These are phyloP conservation scores for Rhizopus sp. DNA, from an alignment of 371 early-diverging fungal genomes.

Conservation along the genomic window DNA sequence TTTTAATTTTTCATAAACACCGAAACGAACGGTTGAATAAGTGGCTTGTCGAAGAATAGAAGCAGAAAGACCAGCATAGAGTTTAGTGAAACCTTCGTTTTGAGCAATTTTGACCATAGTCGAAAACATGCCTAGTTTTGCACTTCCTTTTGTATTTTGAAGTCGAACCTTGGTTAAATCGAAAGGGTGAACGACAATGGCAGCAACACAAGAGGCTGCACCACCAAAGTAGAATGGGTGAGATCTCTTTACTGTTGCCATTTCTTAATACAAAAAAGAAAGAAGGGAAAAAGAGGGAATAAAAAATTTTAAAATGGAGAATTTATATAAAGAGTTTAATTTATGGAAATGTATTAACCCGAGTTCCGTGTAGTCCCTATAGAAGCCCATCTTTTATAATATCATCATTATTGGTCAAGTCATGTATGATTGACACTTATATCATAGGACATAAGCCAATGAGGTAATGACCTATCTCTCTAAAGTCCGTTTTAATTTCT, in stretches of 20 bases:
- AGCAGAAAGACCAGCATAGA: constrained; percentile 76
- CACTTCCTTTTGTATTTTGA: constrained; percentile 69
- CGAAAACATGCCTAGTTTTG: constrained; percentile 50
- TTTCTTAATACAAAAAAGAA: constrained; percentile 1
- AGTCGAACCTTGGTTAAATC: constrained; percentile 87
- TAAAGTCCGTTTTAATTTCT: no score
- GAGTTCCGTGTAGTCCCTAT: no score
- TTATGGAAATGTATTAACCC: no score
- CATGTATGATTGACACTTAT: no score
- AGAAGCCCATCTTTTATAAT: no score
- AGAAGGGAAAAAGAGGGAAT: neutral
- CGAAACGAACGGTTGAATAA: constrained; percentile 81
- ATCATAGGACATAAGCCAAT: no score
- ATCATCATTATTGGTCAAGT: no score
- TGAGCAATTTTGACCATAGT: constrained; percentile 55
- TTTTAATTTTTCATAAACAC: constrained; percentile 72
- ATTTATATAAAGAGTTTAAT: no score
- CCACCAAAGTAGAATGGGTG: constrained; percentile 66
- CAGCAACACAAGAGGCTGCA: constrained; percentile 62
- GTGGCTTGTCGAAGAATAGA: constrained; percentile 76
- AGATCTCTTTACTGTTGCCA: constrained; percentile 12
- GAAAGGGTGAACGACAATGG: constrained; percentile 76
- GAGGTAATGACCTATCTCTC: no score
- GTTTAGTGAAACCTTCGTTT: constrained; percentile 54
- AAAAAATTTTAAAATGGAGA: no score